phyloP scores from a whole-genome alignment of 1,139 yeast species.

The Yamadazyma mexicana region DNA sequence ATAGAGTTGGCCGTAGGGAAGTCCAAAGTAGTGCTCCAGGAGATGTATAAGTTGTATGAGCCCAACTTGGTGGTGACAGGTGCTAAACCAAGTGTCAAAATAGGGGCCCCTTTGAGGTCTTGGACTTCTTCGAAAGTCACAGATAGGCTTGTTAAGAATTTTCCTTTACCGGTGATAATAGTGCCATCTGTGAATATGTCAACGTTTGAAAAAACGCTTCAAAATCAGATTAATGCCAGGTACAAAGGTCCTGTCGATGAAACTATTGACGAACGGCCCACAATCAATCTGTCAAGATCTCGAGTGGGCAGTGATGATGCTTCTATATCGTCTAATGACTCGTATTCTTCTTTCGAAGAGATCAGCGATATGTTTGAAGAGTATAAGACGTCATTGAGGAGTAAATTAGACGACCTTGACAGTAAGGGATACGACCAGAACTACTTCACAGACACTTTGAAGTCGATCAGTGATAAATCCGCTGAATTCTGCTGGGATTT shows the following conservation, averaged over 20 bases:
- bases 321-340: conserved; percentile 25
- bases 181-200: conserved; percentile 68
- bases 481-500: conserved; percentile 38
- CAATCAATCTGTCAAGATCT: background rate
- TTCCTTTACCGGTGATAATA: conserved; percentile 67
- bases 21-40: conserved; percentile 56
- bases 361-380: conserved; percentile 33
- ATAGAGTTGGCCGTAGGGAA: conserved; percentile 65
- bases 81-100: conserved; percentile 48
- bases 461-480: conserved; percentile 40
- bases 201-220: conserved; percentile 45
- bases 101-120: conserved; percentile 54
- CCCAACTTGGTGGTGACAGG: conserved; percentile 68
- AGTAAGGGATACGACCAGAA: conserved; percentile 24
- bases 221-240: conserved; percentile 20
- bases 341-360: conserved; percentile 43
- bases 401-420: conserved; percentile 18
- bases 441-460: conserved; percentile 33
- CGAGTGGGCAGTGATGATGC: conserved; percentile 8
- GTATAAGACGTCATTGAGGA: conserved; percentile 26
- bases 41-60: conserved; percentile 60
- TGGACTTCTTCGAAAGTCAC: conserved; percentile 64
- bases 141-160: conserved; percentile 61
- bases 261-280: background rate
- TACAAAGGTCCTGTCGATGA: conserved; percentile 9